Base-by-base conservation (phyloP, 345 rosid genomes). In the Camelina hispida region DNA sequence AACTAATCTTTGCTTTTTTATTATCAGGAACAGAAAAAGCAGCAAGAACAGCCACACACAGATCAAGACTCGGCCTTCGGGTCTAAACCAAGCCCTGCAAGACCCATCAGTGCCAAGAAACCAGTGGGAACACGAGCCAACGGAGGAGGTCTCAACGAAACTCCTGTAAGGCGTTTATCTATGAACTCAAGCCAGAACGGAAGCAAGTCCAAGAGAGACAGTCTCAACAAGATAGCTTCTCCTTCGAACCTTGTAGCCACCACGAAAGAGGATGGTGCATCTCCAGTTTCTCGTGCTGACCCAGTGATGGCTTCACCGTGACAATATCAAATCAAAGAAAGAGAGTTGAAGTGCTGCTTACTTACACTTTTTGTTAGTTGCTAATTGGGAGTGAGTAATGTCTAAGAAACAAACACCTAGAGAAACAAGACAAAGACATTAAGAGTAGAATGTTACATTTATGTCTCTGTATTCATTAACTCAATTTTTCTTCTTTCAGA, bases 81-180 rank as follows among this genome's bases (percentile, higher is more conserved):
- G 35, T 77, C 97, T 14, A 90, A 80, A 71, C 88, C 97, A 6
- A 95, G 97, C 76, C 99, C 99, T 50, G 96, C 89, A 18, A 85
- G 97, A 71, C 84, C 92, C 17, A 80, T 54, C 0, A 75, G 89
- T 60, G 42, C 89, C 1, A 95, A 90, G 83, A 91, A 89, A 84
- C 54, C 72, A 48, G 88, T 81, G n/a, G 95, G 91, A 7, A 85
- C 97, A 25, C 89, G 96, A 30, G 70, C 86, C 12, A 91, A 91
- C 61, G 94, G 90, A 48, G 96, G 89, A 17, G 86, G 89, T 40
- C 76, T 84, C 58, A 91, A 88, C 43, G 99, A 97, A 78, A 87
- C 92, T 50, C 97, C 97, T 14, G 62, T 62, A 75, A 84, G 92
- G 69, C 86, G 99, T 63, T 73, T 95, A n/a, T 95, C 99, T 37